A percentile compares a stretch with the other conserved stretches of the same genome.
Conservation (phyloP, 192 early-diverging fungal genomes). For the Backusella parvicylindrica region DNA sequence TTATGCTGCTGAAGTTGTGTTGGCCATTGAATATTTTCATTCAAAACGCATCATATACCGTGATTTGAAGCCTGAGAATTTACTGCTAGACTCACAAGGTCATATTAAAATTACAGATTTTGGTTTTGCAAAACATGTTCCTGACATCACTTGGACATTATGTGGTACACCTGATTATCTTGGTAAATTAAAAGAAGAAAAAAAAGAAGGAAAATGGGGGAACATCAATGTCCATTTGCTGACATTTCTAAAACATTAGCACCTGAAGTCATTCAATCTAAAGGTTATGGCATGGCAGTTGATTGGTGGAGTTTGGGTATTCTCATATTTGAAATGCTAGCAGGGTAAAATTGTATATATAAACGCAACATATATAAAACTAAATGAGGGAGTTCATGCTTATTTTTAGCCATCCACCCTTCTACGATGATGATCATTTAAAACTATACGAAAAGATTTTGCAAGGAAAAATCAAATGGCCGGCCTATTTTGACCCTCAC, state of each 20-base stretch:
- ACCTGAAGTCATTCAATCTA: constrained; percentile 94
- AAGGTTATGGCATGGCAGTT: constrained; percentile 94
- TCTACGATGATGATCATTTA: constrained; percentile 95
- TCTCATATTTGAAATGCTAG: constrained; percentile 96
- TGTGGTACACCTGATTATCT: constrained; percentile 98
- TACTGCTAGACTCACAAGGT: constrained; percentile 76
- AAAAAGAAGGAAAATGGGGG: neutral
- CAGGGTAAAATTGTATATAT: constrained; percentile 73
- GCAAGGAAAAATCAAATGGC: constrained; percentile 83
- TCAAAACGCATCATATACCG: constrained; percentile 89
- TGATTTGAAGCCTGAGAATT: constrained; percentile 93
- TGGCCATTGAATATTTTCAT: constrained; percentile 93
- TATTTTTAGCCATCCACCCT: constrained; percentile 82
- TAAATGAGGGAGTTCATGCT: too few relatives aligned
- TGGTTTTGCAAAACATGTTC: constrained; percentile 83
- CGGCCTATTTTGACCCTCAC: constrained; percentile 73
- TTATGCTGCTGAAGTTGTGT: constrained; percentile 90
- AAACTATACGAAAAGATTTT: constrained; percentile 98
- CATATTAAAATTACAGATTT: constrained; percentile 98
- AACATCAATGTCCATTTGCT: neutral
- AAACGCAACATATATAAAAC: too few relatives aligned
- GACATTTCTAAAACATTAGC: constrained; percentile 59
- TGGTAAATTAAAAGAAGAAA: neutral
- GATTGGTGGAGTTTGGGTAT: constrained; percentile 99
- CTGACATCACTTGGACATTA: constrained; percentile 87